Evolutionary conservation across 2,329 filamentous ascomycete species (phyloP), one percentile per base, ranked within the genome.

Genomic region (Alternaria sp.): DNA sequence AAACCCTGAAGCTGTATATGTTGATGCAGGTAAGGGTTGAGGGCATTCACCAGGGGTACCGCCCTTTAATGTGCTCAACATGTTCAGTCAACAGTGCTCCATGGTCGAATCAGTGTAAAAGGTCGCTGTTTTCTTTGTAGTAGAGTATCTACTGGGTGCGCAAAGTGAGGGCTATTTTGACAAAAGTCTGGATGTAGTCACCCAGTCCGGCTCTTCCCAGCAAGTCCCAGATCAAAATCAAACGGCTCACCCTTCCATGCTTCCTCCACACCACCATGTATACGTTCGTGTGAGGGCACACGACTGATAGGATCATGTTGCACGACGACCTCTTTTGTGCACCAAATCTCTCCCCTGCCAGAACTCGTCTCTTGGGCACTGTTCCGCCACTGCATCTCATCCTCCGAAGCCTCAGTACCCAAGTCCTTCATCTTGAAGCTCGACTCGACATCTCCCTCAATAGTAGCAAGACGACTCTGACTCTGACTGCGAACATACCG

Each of bases 251-350:
- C 51, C 30, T 28, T 41, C 61, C 61, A 64, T 7, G 38, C 32
- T 14, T 51, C 61, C 18, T 53, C 55, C 1, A 55, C 34, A 0
- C 58, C 61, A 7, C 51, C 42, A 28, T 43, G 11, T 8, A 18
- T 24, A n/a, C 22, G 26, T n/a, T 64, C 58, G 51, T 28, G 32
- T 16, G 54, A 61, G 4, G 58, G 54, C 54, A 58, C 54, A 22
- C 51, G 51, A 22, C 61, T 61, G 14, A 64, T 22, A 14, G 51
- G 34, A 32, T 61, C 55, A 48, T 59, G 55, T 38, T 64, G 54
- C 24, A 61, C 58, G 24, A 54, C 39, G 4, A 64, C 63, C 41
- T 65, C 65, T 14, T 57, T 60, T 26, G 57, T 65, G 38, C 56
- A 63, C 63, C 61, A 61, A 9, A 67, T 67, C 38, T 64, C 57